Evolutionary conservation across 768 basidiomycete genomes (phyloP).

Genomic region (Tulasnella sp.): DNA sequence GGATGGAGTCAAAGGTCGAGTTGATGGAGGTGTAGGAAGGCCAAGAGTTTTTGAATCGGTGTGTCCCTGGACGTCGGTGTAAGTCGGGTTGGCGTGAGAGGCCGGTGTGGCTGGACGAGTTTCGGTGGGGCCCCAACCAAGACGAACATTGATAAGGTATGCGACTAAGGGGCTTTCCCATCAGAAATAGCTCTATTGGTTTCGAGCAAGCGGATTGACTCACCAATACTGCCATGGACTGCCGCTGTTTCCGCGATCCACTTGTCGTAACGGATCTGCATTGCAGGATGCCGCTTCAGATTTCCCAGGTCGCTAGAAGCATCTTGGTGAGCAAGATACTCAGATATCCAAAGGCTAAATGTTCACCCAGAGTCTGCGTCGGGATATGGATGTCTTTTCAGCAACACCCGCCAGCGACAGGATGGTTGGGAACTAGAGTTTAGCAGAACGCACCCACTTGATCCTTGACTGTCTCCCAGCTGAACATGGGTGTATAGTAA

Average conservation of each 20-base stretch:
- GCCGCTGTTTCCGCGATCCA: slow-evolving; percentile 48
- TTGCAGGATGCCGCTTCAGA: slow-evolving; percentile 64
- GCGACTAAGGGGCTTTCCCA: slow-evolving; percentile 58
- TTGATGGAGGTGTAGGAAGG: slow-evolving; percentile 31
- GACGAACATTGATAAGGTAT: slow-evolving; percentile 62
- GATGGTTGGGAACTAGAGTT: slow-evolving; percentile 8
- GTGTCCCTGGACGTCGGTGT: slow-evolving; percentile 25
- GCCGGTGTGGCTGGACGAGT: slow-evolving; percentile 21
- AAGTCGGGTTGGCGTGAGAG: slow-evolving; percentile 29
- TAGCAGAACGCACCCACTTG: slow-evolving; percentile 25
- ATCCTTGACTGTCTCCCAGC: slow-evolving; percentile 30
- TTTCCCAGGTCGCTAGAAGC: slow-evolving; percentile 68
- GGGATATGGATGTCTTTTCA: not conserved
- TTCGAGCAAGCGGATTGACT: slow-evolving; percentile 33
- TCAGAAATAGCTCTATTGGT: accelerated
- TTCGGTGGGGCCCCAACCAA: slow-evolving; percentile 53
- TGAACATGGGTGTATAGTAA: slow-evolving; percentile 25
- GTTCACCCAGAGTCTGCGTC: slow-evolving; percentile 25
- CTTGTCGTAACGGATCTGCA: slow-evolving; percentile 63
- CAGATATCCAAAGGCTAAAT: not conserved
- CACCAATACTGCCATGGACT: slow-evolving; percentile 48
- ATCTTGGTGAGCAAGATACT: not conserved
- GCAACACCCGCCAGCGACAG: not conserved
- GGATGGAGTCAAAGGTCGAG: slow-evolving; percentile 25
- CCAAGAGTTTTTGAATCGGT: not conserved